Evolutionary conservation across 495 filamentous ascomycete genomes (phyloP).

Genomic region (Neurospora tetrasperma): DNA sequence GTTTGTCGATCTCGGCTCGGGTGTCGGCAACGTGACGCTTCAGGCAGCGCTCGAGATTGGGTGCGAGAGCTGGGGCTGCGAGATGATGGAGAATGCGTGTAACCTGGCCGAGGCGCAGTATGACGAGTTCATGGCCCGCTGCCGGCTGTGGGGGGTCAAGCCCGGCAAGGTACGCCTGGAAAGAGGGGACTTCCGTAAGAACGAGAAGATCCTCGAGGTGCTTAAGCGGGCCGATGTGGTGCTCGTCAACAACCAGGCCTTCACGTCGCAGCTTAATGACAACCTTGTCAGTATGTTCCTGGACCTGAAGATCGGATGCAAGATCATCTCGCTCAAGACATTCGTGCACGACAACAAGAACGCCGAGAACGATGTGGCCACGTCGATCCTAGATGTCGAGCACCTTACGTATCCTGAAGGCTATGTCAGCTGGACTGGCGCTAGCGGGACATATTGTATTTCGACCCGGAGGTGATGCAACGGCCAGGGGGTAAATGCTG

Average conservation of each 20-base stretch:
- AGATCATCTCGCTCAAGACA: constrained; percentile 54
- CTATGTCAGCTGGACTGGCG: constrained; percentile 86
- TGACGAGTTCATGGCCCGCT: constrained; percentile 73
- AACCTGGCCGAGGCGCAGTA: constrained; percentile 78
- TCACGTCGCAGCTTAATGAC: constrained; percentile 76
- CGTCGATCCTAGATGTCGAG: constrained; percentile 61
- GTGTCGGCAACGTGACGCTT: constrained; percentile 89
- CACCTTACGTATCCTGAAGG: constrained; percentile 68
- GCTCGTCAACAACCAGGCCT: constrained; percentile 95
- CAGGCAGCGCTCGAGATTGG: constrained; percentile 91
- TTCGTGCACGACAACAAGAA: constrained; percentile 38
- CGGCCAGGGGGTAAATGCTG: not conserved
- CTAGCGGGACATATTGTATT: constrained; percentile 75
- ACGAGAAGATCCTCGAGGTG: constrained; percentile 55
- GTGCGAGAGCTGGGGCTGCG: constrained; percentile 91
- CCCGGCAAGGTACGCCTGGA: constrained; percentile 72
- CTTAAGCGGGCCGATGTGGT: constrained; percentile 82
- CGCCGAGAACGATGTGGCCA: constrained; percentile 52
- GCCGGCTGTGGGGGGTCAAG: constrained; percentile 78
- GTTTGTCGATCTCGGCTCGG: constrained; percentile 90
- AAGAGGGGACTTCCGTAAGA: constrained; percentile 74
- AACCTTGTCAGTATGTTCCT: constrained; percentile 82
- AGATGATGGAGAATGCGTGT: constrained; percentile 83
- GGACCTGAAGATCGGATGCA: constrained; percentile 84
- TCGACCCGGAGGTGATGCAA: constrained; percentile 60